A percentile compares a stretch with the other conserved stretches of the same genome.
Evolutionary conservation across 371 early-diverging fungal species (phyloP).

Genomic region (Catenaria anguillulae): DNA sequence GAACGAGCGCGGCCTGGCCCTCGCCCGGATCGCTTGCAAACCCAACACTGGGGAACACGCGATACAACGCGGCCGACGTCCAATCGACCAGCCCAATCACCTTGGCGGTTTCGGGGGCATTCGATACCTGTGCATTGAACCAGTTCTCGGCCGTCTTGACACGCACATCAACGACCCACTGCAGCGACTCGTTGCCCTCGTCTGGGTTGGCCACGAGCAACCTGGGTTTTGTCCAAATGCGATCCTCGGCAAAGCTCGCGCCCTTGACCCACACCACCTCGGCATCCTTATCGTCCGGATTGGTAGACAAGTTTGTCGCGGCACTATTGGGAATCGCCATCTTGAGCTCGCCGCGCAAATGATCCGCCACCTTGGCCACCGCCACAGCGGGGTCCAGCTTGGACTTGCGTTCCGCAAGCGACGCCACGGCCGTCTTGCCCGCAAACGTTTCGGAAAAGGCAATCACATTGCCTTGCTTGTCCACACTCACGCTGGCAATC

Average conservation of each 20-base stretch:
- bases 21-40: slow-evolving; percentile 58
- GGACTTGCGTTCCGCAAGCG: neutral
- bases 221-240: slow-evolving; percentile 2
- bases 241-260: neutral
- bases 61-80: neutral
- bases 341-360: neutral
- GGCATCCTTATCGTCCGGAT: neutral
- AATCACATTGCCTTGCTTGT: slow-evolving; percentile 45
- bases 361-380: neutral
- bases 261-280: neutral
- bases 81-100: neutral
- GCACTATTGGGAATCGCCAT: neutral
- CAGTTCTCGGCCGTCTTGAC: neutral
- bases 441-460: slow-evolving; percentile 55
- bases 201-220: neutral
- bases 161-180: slow-evolving; percentile 2
- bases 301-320: neutral
- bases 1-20: slow-evolving; percentile 42
- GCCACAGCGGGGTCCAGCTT: neutral
- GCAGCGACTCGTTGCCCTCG: no score
- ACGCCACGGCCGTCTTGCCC: neutral
- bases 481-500: slow-evolving; percentile 51
- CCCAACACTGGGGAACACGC: slow-evolving; percentile 3
- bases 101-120: neutral
- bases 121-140: neutral